Evolutionary conservation across 805 yeast species (phyloP), one percentile per base, ranked within the genome.

Genomic region (Ogataea corticis): DNA sequence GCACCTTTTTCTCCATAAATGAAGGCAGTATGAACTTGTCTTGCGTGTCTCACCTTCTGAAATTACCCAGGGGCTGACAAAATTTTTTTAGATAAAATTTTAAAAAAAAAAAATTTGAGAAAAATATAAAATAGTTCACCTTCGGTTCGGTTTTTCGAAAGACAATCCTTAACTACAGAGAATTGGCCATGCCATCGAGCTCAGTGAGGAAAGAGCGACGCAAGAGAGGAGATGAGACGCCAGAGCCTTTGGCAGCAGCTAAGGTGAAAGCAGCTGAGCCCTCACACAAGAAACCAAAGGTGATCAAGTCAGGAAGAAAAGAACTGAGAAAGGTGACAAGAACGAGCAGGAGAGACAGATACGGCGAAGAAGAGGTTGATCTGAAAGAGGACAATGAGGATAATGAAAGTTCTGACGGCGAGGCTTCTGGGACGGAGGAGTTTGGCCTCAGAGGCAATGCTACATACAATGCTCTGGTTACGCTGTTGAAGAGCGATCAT

Each of bases 241-340:
- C 28, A 29, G 33, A n/a, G 33, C 18, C 33, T n/a, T 33, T n/a
- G 29, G n/a, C 29, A 7, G 25, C 15, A 10, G 21, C 11, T 5
- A 44, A 45, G 29, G 41, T 38, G 38, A 52, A 51, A 33, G 55
- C 45, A 38, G 17, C 52, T 15, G 16, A 28, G 13, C 5, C 9
- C 23, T 11, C 9, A 13, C n/a, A 18, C 16, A 37, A 37, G 25
- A 37, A 37, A 27, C 16, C 40, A 9, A 41, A 36, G 31, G 33
- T 31, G 31, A 27, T 33, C 11, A 74, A 75, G 53, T 69, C 63
- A 50, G 94, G 92, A 2, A 73, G 94, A 61, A 72, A 72, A 41
- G 82, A 81, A 49, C 58, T 80, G 57, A 73, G 94, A 62, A 69
- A 70, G 2, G 77, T 85, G 23, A 77, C 78, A 7, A 75, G 87